phyloP scores from a whole-genome alignment of 2,329 filamentous ascomycete genomes.

The Annulohypoxylon truncatum region DNA sequence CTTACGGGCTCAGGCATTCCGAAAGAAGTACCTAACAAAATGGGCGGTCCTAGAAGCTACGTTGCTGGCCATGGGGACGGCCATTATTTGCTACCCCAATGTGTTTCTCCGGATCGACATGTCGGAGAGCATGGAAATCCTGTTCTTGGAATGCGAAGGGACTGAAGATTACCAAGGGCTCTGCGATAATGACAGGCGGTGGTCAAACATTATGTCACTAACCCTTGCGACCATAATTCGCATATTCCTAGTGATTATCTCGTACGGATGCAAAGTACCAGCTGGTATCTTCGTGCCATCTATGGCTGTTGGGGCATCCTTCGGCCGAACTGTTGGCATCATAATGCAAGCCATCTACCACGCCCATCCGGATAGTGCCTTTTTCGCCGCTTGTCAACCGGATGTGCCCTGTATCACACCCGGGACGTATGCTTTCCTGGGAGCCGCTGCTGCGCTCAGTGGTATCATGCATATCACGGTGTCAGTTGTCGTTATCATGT shows the following conservation, averaged over 20 bases:
- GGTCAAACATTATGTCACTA: slow-evolving; percentile 82
- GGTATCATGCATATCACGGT: slow-evolving; percentile 99
- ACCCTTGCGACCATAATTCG: slow-evolving; percentile 83
- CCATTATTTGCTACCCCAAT: slow-evolving; percentile 95
- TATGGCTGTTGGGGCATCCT: slow-evolving; percentile 96
- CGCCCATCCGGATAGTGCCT: slow-evolving; percentile 80
- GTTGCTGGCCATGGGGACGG: slow-evolving; percentile 83
- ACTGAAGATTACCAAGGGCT: slow-evolving; percentile 89
- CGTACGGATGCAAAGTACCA: slow-evolving; percentile 97
- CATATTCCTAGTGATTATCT: slow-evolving; percentile 88
- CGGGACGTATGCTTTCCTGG: slow-evolving; percentile 95
- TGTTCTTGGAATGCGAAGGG: slow-evolving; percentile 93
- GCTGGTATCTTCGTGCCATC: slow-evolving; percentile 98
- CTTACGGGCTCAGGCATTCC: slow-evolving; percentile 86
- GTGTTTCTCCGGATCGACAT: slow-evolving; percentile 96
- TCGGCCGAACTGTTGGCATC: slow-evolving; percentile 94
- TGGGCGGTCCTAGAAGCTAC: slow-evolving; percentile 91
- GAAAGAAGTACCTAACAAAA: slow-evolving; percentile 88
- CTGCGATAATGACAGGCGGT: slow-evolving; percentile 82
- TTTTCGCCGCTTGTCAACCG: slow-evolving; percentile 89
- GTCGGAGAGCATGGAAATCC: slow-evolving; percentile 99
- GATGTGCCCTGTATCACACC: slow-evolving; percentile 97
- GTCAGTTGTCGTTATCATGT: slow-evolving; percentile 99
- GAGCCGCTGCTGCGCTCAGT: slow-evolving; percentile 88
- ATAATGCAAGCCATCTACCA: slow-evolving; percentile 91